A percentile compares a stretch with the other conserved stretches of the same genome.
These are phyloP conservation scores for Prosopis cineraria DNA, from an alignment of 306 rosid genomes.

Conservation along the genomic window DNA sequence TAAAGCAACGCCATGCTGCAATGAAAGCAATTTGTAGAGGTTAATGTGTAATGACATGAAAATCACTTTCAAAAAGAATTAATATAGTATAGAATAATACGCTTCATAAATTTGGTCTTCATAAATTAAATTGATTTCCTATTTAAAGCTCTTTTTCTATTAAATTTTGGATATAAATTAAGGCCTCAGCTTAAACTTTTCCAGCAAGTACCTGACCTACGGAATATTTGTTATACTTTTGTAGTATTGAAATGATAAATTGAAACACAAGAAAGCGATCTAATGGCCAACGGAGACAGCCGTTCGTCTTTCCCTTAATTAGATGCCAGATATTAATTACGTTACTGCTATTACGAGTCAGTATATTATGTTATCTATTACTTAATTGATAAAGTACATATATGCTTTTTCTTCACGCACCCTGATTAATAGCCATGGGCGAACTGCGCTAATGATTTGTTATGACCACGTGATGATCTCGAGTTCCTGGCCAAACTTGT, in stretches of 20 bases:
- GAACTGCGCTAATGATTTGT: neutral
- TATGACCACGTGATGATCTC: neutral
- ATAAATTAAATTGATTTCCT: neutral
- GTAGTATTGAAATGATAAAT: too few species aligned
- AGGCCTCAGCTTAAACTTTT: neutral
- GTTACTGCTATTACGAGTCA: too few species aligned
- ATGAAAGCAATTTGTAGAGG: constrained; percentile 6
- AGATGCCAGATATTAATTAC: too few species aligned
- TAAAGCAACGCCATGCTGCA: neutral
- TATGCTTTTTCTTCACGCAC: too few species aligned
- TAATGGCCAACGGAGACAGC: too few species aligned
- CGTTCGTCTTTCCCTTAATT: too few species aligned
- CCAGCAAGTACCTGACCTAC: neutral
- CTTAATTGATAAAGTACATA: too few species aligned
- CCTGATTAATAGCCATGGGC: neutral
- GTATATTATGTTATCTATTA: too few species aligned
- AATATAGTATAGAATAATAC: neutral
- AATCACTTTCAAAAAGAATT: constrained; percentile 12
- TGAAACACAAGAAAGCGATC: too few species aligned
- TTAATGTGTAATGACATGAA: constrained; percentile 21
- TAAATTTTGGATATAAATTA: neutral
- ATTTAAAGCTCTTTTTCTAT: neutral
- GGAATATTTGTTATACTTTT: neutral
- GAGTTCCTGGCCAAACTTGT: constrained; percentile 17
- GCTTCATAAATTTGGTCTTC: neutral